Base-by-base conservation (phyloP, 2,329 filamentous ascomycete species). In the Diaporthe batatas region DNA sequence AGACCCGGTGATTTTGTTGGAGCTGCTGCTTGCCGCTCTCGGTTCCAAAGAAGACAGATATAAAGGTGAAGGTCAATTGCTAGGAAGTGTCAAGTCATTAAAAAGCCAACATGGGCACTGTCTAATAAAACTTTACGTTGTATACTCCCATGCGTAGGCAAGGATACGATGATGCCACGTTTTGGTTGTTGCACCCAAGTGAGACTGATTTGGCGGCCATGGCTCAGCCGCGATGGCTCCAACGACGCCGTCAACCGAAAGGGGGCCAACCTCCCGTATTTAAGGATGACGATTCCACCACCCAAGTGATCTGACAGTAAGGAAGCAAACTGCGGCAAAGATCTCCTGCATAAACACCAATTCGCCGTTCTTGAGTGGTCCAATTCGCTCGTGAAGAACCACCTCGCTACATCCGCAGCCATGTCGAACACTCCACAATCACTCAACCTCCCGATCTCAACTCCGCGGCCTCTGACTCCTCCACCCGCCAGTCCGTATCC, bases 131-230 rank as follows among this genome's bases (percentile, higher is more conserved):
- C 5, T 6, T 39, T 49, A 32, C 39, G 36, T 29, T 23, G 1
- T 42, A 25, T 0, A 18, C 57, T 0, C 6, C 18, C 6, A 23
- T 11, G 25, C 21, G 12, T 11, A 7, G 36, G 36, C 6, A 6
- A 18, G 21, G 70, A 75, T 76, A 76, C 74, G 74, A 77, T 76
- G 72, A 77, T 77, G 76, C 75, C 78, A 78, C 75, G 75, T 77
- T 76, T 53, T 62, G n/a, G 44, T 23, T 54, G 32, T 53, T 21
- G 25, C 10, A 32, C 23, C 65, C 23, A 32, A 49, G 55, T 58
- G 29, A 55, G 69, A 53, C 49, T 67, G 47, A 55, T 12, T 51
- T 44, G 57, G 47, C 47, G 47, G 58, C 25, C 55, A 69, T 36
- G 25, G 58, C 67, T 73, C 57, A 65, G 71, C 71, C 71, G 62